Evolutionary conservation across 1,284 basidiomycete species (phyloP).

Genomic region (Trichosporon ovoides): DNA sequence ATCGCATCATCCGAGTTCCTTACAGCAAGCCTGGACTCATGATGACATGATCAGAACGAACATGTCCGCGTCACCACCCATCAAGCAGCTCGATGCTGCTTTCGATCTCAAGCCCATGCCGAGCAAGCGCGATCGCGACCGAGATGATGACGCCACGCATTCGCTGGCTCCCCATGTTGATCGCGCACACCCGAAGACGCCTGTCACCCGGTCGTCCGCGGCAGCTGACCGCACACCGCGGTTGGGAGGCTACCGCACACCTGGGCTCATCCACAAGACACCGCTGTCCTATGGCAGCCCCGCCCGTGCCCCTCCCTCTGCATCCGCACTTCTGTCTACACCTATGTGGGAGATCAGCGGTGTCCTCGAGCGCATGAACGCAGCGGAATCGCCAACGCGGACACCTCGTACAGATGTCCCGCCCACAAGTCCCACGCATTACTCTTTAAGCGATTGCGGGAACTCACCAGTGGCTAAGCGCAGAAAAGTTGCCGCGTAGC

Average conservation of each 20-base stretch:
- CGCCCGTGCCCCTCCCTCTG: constrained; percentile 24
- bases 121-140: constrained; percentile 11
- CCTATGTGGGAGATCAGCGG: constrained; percentile 44
- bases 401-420: constrained; percentile 30
- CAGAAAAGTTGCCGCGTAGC: constrained; percentile 13
- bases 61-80: constrained; percentile 25
- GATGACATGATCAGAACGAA: constrained; percentile 30
- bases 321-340: constrained; percentile 29
- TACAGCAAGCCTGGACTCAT: constrained; percentile 44
- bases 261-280: constrained; percentile 30
- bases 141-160: constrained; percentile 10
- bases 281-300: constrained; percentile 30
- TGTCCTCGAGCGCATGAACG: constrained; percentile 34
- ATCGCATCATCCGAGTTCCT: constrained; percentile 34
- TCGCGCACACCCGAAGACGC: constrained; percentile 38
- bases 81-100: constrained; percentile 33
- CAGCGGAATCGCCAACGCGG: constrained; percentile 23
- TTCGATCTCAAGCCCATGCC: constrained; percentile 42
- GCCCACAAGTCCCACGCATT: constrained; percentile 37
- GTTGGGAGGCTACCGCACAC: constrained; percentile 29
- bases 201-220: constrained; percentile 41
- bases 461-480: constrained; percentile 24
- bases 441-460: constrained; percentile 23
- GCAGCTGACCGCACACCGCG: constrained; percentile 23
- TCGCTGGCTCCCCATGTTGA: constrained; percentile 5